Evolutionary conservation across 2,329 filamentous ascomycete genomes (phyloP), one percentile per base, ranked within the genome.

Genomic region (Trichoderma sp.): DNA sequence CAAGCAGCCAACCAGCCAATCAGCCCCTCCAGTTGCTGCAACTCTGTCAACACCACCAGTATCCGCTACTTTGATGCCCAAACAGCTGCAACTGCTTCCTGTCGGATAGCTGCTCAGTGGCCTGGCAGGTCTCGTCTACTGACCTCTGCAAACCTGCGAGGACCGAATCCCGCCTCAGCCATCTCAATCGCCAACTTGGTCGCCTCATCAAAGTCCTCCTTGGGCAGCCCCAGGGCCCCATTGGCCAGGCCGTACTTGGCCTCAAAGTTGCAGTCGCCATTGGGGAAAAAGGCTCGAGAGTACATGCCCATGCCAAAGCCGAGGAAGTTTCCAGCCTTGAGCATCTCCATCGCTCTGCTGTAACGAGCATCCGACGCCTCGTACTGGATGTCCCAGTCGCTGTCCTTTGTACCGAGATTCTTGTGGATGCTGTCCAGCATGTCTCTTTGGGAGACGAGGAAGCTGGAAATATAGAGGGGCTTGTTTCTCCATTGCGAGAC

Each of bases 391-490:
- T 75, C 82, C 90, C 90, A 92, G 73, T 91, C 89, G 0, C 77
- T 78, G 49, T 89, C 86, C 1, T 79, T 85, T 0, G 85, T 87
- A 0, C 84, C 84, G 0, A 86, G 85, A 4, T 89, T 88, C 0
- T 85, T 84, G 73, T 89, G 83, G 14, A 89, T 77, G n/a, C 84
- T 85, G 49, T 85, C 84, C 66, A 92, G 83, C 81, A 92, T 91
- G 11, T 92, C 89, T 13, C 83, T 82, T 76, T 92, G 90, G 70
- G 78, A 87, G 70, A 89, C 72, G 13, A 79, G 76, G 79, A 91
- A 92, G 70, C 86, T 89, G 8, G 81, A 82, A 13, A 89, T 72
- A 72, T 83, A 87, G 1, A 90, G 74, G 0, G 74, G 71, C 61
- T 83, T 81, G 76, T 89, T 87, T 3, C 24, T 78, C 72, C 73